Percentiles rank a stretch among this genome's conserved stretches.
Evolutionary conservation across 768 basidiomycete genomes (phyloP).

Genomic region (Russula sp.): DNA sequence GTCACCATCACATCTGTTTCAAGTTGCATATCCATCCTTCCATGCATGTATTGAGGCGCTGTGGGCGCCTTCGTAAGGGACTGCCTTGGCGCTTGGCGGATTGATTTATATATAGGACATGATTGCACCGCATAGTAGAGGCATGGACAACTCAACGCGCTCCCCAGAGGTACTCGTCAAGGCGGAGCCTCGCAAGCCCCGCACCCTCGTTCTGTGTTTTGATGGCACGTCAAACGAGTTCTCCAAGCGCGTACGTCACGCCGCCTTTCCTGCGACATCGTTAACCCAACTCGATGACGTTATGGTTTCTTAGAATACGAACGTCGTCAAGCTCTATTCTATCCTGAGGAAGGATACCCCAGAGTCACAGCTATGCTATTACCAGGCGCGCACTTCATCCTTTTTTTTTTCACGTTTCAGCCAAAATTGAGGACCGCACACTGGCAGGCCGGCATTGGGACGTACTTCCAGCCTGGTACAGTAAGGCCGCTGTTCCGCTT

Average conservation of each 20-base stretch:
- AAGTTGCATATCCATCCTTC: no score
- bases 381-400: neutral
- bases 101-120: no score
- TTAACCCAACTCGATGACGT: neutral
- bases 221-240: slow-evolving; percentile 57
- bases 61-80: no score
- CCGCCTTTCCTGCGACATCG: neutral
- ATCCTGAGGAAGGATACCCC: slow-evolving; percentile 51
- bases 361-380: slow-evolving; percentile 22
- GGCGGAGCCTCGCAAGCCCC: slow-evolving; percentile 22
- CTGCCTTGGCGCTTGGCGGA: no score
- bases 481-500: slow-evolving; percentile 6
- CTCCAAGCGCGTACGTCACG: neutral
- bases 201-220: slow-evolving; percentile 57
- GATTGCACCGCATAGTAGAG: no score
- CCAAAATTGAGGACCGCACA: neutral
- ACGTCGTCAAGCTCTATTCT: slow-evolving; percentile 62
- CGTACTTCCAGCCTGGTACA: slow-evolving; percentile 7
- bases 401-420: no score
- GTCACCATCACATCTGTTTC: no score
- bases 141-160: neutral
- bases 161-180: neutral
- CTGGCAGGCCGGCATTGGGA: slow-evolving; percentile 7
- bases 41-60: no score
- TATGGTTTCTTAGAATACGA: slow-evolving; percentile 43